Conservation (phyloP, 1,139 yeast genomes). For the Scheffersomyces lignicola region DNA sequence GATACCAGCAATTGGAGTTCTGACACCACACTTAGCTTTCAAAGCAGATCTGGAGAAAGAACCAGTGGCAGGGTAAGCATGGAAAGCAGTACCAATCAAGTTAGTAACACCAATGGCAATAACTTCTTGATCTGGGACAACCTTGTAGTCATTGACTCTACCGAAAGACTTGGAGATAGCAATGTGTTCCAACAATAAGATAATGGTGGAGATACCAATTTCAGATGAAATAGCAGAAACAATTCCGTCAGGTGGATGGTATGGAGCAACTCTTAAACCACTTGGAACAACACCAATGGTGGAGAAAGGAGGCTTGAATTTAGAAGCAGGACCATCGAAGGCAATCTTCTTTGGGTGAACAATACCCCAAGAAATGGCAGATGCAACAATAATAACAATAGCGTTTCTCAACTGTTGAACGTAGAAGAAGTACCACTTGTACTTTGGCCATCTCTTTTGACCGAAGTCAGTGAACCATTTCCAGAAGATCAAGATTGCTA, state of each 20-base stretch:
- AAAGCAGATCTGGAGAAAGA: constrained; percentile 94
- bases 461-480: constrained; percentile 55
- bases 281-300: constrained; percentile 79
- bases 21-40: constrained; percentile 92
- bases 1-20: constrained; percentile 91
- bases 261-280: constrained; percentile 77
- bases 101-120: constrained; percentile 93
- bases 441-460: constrained; percentile 65
- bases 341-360: constrained; percentile 67
- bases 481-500: constrained; percentile 69
- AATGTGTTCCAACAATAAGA: constrained; percentile 85
- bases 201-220: constrained; percentile 81
- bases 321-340: constrained; percentile 33
- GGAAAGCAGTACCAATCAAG: constrained; percentile 85
- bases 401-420: constrained; percentile 78
- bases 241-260: constrained; percentile 64
- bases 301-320: constrained; percentile 50
- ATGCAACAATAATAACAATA: constrained; percentile 74
- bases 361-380: constrained; percentile 68
- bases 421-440: constrained; percentile 63
- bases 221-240: constrained; percentile 66
- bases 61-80: constrained; percentile 95
- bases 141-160: constrained; percentile 85
- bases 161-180: constrained; percentile 94
- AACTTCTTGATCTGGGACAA: constrained; percentile 90